Percentiles rank a stretch among this genome's conserved stretches.
phyloP scores from a whole-genome alignment of 345 rosid genomes.

The Syzygium aqueum region DNA sequence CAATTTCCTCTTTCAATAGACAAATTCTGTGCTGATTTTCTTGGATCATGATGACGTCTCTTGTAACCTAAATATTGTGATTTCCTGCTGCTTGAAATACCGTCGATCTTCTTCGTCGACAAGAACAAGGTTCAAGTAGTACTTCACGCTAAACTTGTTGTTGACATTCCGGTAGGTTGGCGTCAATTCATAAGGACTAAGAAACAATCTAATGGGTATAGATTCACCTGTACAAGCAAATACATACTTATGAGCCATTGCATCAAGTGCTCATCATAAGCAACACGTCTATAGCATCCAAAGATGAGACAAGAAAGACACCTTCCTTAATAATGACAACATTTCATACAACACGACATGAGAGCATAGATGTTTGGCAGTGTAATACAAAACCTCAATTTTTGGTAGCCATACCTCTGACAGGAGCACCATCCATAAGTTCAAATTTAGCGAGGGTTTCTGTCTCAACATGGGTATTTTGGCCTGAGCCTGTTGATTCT shows the following conservation, averaged over 20 bases:
- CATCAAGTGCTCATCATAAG: not conserved
- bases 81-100: constrained; percentile 95
- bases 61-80: constrained; percentile 77
- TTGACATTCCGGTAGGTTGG: constrained; percentile 92
- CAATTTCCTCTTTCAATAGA: not conserved
- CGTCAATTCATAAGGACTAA: constrained; percentile 89
- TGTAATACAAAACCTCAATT: not conserved
- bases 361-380: not conserved
- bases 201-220: constrained; percentile 89
- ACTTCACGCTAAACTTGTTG: constrained; percentile 96
- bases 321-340: not conserved
- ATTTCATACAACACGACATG: not conserved
- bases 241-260: not conserved
- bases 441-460: constrained; percentile 96
- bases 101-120: constrained; percentile 98
- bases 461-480: constrained; percentile 95
- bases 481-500: constrained; percentile 96
- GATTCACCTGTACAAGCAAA: constrained; percentile 65
- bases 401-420: constrained; percentile 54
- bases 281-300: not conserved
- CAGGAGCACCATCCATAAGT: constrained; percentile 99
- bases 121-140: constrained; percentile 88
- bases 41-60: constrained; percentile 36
- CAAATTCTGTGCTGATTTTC: not conserved
- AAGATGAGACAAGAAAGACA: not conserved